Percentiles rank a stretch among this genome's conserved stretches.
phyloP scores from a whole-genome alignment of 2,329 filamentous ascomycete species.

The Pseudocercospora eumusae region DNA sequence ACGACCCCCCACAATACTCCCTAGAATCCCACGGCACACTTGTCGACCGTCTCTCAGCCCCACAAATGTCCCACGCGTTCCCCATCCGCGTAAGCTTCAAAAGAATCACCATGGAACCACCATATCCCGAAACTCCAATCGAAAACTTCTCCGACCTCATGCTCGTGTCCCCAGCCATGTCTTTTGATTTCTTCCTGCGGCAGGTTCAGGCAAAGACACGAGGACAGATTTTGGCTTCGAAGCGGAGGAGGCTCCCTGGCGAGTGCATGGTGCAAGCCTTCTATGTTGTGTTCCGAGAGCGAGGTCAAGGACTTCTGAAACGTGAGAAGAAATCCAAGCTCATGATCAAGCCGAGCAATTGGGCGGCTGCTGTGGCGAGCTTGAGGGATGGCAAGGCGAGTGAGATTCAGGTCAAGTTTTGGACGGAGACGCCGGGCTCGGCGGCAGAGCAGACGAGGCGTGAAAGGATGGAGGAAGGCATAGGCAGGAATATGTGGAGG shows the following conservation, averaged over 20 bases:
- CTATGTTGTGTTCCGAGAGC: neutral
- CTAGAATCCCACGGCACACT: neutral
- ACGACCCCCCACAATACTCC: neutral
- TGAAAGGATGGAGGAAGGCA: neutral
- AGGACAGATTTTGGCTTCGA: conserved; percentile 1
- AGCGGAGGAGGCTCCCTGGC: neutral
- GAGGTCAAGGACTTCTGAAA: neutral
- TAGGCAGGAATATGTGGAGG: neutral
- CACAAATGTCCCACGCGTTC: neutral
- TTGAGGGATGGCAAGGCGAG: conserved; percentile 1
- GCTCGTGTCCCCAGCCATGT: neutral
- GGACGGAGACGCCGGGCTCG: neutral
- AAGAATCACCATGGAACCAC: conserved; percentile 1
- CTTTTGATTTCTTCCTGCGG: neutral
- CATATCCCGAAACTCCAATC: neutral
- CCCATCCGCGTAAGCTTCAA: neutral
- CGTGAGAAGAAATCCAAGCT: neutral
- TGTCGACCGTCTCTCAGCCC: neutral
- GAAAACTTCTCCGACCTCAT: conserved; percentile 1
- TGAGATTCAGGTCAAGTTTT: conserved; percentile 3
- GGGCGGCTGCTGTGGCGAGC: neutral
- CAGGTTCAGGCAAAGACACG: neutral
- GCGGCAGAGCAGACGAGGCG: neutral
- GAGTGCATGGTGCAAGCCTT: conserved; percentile 6
- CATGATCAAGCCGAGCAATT: conserved; percentile 1